Conservation (phyloP, 371 early-diverging fungal species). For the Synchytrium microbalum region DNA sequence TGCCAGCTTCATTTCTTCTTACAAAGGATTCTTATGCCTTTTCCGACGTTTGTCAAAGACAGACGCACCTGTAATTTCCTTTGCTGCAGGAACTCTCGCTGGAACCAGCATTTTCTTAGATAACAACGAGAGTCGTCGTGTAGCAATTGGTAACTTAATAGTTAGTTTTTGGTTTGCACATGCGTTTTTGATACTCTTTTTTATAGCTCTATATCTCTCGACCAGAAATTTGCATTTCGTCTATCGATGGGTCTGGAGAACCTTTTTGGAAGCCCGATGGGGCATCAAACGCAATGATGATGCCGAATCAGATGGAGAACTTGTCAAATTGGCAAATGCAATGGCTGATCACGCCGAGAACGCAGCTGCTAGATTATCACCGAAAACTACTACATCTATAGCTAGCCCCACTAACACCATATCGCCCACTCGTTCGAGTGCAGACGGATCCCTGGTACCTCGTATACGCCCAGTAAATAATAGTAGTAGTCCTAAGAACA, state of each 20-base stretch:
- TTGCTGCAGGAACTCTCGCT: conserved; percentile 61
- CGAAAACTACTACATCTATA: neutral
- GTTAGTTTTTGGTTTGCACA: no score
- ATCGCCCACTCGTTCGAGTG: no score
- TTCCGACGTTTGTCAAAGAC: conserved; percentile 57
- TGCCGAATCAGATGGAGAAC: neutral
- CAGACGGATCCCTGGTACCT: no score
- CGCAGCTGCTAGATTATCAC: neutral
- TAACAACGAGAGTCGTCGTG: conserved; percentile 54
- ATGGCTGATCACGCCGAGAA: neutral
- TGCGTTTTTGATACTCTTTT: conserved; percentile 63
- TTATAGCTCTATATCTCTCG: conserved; percentile 68
- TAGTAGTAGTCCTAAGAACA: no score
- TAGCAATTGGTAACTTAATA: conserved; percentile 60
- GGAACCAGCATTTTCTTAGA: conserved; percentile 62
- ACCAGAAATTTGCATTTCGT: conserved; percentile 68
- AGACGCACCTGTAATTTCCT: conserved; percentile 54
- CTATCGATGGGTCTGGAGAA: conserved; percentile 4
- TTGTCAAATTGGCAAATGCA: neutral
- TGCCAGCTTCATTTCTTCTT: conserved; percentile 64
- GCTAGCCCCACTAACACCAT: no score
- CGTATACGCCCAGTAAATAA: no score
- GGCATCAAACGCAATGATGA: conserved; percentile 14
- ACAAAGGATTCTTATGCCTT: conserved; percentile 68
- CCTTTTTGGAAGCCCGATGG: neutral